Evolutionary conservation across 768 basidiomycete genomes (phyloP), one percentile per base, ranked within the genome.

Genomic region (Mycena haematopus): DNA sequence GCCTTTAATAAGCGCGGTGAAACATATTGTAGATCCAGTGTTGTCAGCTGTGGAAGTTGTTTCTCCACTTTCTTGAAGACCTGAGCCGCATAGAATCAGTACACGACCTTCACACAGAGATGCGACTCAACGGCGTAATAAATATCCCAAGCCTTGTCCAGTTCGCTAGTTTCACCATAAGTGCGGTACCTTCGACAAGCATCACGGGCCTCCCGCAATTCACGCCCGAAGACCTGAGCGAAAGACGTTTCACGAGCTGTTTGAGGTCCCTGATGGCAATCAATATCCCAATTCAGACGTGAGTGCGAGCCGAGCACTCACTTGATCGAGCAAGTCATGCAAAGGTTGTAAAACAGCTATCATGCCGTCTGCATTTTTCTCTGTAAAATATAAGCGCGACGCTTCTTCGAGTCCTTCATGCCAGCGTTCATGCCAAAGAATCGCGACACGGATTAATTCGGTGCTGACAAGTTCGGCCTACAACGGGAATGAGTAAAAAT

Each of bases 401-500:
- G 97, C 97, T 75, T 99, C 97, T 77, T 99, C 97, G 22, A 99
- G 80, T 19, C 94, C 95, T 77, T 99, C 97, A 69, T 98, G 95
- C 97, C 97, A 99, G 66, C 95, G 80, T 74, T 99, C 97, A 69
- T 99, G 96, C 97, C 97, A 99, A 13, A 99, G 80, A 63, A 99
- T 99, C 8, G 97, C 96, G 8, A 99, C 93, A 21, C 97, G 90
- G 62, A 99, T 98, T 38, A 99, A 84, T 73, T 99, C 97, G 31
- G 92, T 88, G 72, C 93, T 93, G 74, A 99, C 94, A 25, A 96
- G 73, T 49, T 89, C 78, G 11, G 95, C 96, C 87, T 95, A 63
- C 13, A 58, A 27, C 27, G 38, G 40, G 60, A 38, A 53, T 46
- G 58, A 52, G 58, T 63, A 64, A 24, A 25, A 49, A n/a, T 22